phyloP scores from a whole-genome alignment of 192 early-diverging fungal species.

The Umbelopsis sp. region DNA sequence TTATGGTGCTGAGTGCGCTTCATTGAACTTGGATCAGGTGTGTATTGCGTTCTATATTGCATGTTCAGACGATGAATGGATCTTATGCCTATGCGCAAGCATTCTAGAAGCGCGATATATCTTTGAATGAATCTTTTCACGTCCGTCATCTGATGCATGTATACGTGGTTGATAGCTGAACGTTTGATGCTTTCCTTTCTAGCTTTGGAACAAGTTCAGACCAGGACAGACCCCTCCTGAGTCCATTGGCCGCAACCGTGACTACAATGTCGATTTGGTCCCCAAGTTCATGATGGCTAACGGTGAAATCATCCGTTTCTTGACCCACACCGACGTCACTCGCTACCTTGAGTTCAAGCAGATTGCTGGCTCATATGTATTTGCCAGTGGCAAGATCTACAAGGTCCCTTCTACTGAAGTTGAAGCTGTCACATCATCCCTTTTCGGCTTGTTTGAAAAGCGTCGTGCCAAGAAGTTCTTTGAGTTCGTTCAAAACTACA shows the following conservation, averaged over 20 bases:
- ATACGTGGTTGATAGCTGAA: slow-evolving; percentile 7
- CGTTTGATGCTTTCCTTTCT: neutral
- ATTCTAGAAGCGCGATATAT: neutral
- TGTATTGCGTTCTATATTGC: neutral
- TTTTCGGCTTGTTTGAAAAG: slow-evolving; percentile 97
- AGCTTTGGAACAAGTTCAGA: slow-evolving; percentile 78
- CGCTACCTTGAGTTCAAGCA: slow-evolving; percentile 98
- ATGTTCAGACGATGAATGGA: too few species aligned
- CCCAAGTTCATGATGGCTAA: slow-evolving; percentile 99
- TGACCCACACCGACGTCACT: slow-evolving; percentile 97
- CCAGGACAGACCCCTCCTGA: slow-evolving; percentile 49
- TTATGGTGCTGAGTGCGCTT: slow-evolving; percentile 96
- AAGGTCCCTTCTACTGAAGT: slow-evolving; percentile 93
- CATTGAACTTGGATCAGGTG: slow-evolving; percentile 95
- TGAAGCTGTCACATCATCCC: slow-evolving; percentile 82
- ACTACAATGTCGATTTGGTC: slow-evolving; percentile 97
- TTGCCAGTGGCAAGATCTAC: slow-evolving; percentile 85
- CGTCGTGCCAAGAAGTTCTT: slow-evolving; percentile 92
- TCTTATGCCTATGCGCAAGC: neutral
- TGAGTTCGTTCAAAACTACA: slow-evolving; percentile 92
- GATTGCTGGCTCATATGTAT: slow-evolving; percentile 92
- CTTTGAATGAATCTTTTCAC: neutral
- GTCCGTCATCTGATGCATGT: neutral
- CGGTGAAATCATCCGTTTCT: slow-evolving; percentile 95
- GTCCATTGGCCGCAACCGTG: slow-evolving; percentile 72